Conservation (phyloP, 371 early-diverging fungal species). For the Neoconidiobolus thromboides region DNA sequence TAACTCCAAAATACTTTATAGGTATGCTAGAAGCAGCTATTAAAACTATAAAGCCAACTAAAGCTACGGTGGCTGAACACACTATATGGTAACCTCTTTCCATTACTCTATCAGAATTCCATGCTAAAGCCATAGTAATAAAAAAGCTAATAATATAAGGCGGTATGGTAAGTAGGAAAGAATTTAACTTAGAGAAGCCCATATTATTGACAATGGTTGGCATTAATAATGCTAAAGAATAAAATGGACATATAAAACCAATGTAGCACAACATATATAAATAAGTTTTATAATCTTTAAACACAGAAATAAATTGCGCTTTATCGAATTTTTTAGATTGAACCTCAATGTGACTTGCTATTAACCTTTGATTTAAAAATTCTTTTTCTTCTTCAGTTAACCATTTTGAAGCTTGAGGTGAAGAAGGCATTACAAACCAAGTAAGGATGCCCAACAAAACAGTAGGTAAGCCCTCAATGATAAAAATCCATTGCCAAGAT, state of each 20-base stretch:
- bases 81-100: slow-evolving; percentile 13
- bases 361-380: not conserved
- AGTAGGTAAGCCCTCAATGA: slow-evolving; percentile 7
- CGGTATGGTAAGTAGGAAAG: slow-evolving; percentile 20
- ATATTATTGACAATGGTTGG: slow-evolving; percentile 27
- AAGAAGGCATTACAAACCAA: slow-evolving; percentile 4
- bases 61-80: slow-evolving; percentile 3
- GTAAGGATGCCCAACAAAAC: slow-evolving; percentile 3
- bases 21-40: slow-evolving; percentile 2
- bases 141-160: slow-evolving; percentile 16
- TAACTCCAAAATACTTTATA: slow-evolving; percentile 10
- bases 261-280: slow-evolving; percentile 24
- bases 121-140: slow-evolving; percentile 12
- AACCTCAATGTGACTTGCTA: not conserved
- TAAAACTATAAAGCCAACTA: slow-evolving; percentile 11
- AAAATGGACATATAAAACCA: slow-evolving; percentile 20
- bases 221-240: slow-evolving; percentile 26
- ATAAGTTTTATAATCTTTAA: slow-evolving; percentile 30
- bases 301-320: slow-evolving; percentile 22
- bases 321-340: slow-evolving; percentile 19
- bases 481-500: slow-evolving; percentile 32
- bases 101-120: slow-evolving; percentile 13
- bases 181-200: slow-evolving; percentile 18
- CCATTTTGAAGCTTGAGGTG: not conserved
- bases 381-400: slow-evolving; percentile 2